Evolutionary conservation across 805 yeast species (phyloP), one percentile per base, ranked within the genome.

Genomic region (Priceomyces haplophilus): DNA sequence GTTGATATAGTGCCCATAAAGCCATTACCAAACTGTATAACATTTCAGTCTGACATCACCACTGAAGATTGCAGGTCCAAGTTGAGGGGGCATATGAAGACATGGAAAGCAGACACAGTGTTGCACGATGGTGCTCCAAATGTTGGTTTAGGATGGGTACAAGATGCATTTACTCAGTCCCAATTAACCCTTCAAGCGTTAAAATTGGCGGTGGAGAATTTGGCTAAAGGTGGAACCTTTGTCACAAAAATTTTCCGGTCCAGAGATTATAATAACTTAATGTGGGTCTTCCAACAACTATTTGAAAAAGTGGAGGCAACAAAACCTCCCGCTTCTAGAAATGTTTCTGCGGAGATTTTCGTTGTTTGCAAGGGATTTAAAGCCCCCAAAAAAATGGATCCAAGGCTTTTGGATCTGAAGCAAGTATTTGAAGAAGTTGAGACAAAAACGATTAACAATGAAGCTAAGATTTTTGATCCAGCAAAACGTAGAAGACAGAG

Each of bases 71-170:
- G 99, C 74, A 78, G 97, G 54, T 88, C 97, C 34, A 88, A 80
- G 64, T 76, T 93, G 49, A 80, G 98, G 61, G 97, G 97, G 21
- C 89, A 91, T 61, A 83, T 93, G 84, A 93, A 93, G 64, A 90
- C 98, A 1, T 93, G 98, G 97, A 93, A 93, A 57, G 99, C 98
- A 1, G 98, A 93, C 61, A 88, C 96, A 0, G 98, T 93, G 15
- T 71, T 93, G 59, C 99, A 93, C 67, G 99, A 93, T 76, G 99
- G 99, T 83, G 99, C 99, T 21, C 99, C 99, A 23, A 93, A 93
- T 59, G 98, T 93, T 55, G 99, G 99, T 83, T 76, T 93, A 59
- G 96, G 96, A n/a, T 93, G 99, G 99, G 93, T 87, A 16, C 99
- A 93, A 66, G 99, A 93, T 80, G 99, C 99, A 1, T 93, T 88